These are phyloP conservation scores for Botrytis galanthina DNA, from an alignment of 2,329 filamentous ascomycete species.

Conservation along the genomic window DNA sequence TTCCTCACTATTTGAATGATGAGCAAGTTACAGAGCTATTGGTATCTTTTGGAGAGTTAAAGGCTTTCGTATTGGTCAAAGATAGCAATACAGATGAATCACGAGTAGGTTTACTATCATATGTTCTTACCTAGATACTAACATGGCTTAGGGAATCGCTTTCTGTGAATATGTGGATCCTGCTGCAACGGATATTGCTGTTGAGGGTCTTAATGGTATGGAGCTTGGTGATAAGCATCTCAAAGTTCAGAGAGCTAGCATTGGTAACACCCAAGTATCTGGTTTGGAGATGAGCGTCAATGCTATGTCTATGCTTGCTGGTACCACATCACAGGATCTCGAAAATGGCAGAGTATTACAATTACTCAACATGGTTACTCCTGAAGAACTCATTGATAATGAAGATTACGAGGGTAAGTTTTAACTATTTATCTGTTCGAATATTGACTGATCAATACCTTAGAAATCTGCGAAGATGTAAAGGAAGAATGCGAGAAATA, in stretches of 20 bases:
- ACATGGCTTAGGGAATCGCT: conserved; percentile 70
- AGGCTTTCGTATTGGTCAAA: conserved; percentile 87
- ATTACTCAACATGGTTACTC: conserved; percentile 96
- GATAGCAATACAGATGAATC: conserved; percentile 84
- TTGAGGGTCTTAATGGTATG: conserved; percentile 91
- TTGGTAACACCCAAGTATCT: conserved; percentile 88
- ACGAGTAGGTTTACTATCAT: conserved; percentile 59
- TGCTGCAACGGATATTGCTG: conserved; percentile 72
- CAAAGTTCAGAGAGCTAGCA: conserved; percentile 83
- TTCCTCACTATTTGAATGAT: conserved; percentile 83
- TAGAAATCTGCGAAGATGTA: conserved; percentile 93
- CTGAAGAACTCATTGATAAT: conserved; percentile 88
- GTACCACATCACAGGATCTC: conserved; percentile 74
- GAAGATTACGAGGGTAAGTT: conserved; percentile 89
- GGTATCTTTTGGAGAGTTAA: conserved; percentile 86
- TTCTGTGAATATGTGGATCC: conserved; percentile 94
- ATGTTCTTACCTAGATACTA: conserved; percentile 31
- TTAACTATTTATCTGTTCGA: background rate
- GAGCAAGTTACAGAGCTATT: conserved; percentile 90
- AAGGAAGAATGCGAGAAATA: conserved; percentile 91
- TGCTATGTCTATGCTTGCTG: conserved; percentile 96
- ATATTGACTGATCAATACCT: conserved; percentile 39
- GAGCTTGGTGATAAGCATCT: conserved; percentile 84
- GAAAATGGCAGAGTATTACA: conserved; percentile 84
- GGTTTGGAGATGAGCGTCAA: conserved; percentile 95